Evolutionary conservation across 768 basidiomycete species (phyloP).

Genomic region (Russula dissimulans): DNA sequence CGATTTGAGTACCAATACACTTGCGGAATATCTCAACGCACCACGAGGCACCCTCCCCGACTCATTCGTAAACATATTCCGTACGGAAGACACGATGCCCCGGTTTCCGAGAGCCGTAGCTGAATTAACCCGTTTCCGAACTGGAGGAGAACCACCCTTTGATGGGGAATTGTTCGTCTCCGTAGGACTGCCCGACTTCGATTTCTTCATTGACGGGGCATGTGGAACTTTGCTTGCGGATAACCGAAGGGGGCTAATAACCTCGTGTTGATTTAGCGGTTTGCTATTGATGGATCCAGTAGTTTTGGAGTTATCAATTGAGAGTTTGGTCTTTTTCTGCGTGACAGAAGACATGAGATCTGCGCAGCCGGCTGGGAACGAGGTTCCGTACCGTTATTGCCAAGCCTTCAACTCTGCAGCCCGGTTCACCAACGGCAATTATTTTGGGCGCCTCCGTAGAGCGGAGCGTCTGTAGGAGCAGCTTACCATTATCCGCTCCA

Average conservation of each 20-base stretch:
- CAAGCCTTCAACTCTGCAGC: constrained; percentile 42
- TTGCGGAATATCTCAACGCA: not conserved
- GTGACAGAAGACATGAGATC: not conserved
- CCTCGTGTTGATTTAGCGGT: constrained; percentile 15
- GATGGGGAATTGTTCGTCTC: not conserved
- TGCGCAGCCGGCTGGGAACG: not conserved
- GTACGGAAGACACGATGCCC: constrained; percentile 14
- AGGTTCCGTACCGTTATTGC: constrained; percentile 42
- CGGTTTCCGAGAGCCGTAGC: constrained; percentile 15
- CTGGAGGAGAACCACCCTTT: not conserved
- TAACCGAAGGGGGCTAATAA: constrained; percentile 7
- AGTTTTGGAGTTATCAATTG: constrained; percentile 23
- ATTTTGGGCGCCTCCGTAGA: constrained; percentile 54
- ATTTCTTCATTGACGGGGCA: constrained; percentile 5
- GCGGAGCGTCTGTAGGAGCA: constrained; percentile 57
- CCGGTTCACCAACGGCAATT: constrained; percentile 41
- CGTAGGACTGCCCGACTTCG: constrained; percentile 4
- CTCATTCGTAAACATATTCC: constrained; percentile 11
- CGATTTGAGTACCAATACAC: not conserved
- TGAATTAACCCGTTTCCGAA: constrained; percentile 18
- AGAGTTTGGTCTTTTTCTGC: constrained; percentile 20
- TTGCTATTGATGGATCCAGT: constrained; percentile 26
- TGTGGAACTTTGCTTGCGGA: not conserved
- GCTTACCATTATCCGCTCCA: constrained; percentile 53
- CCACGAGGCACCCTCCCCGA: not conserved